These are phyloP conservation scores for Fonsecaea nubica DNA, from an alignment of 2,329 filamentous ascomycete species.

Conservation along the genomic window DNA sequence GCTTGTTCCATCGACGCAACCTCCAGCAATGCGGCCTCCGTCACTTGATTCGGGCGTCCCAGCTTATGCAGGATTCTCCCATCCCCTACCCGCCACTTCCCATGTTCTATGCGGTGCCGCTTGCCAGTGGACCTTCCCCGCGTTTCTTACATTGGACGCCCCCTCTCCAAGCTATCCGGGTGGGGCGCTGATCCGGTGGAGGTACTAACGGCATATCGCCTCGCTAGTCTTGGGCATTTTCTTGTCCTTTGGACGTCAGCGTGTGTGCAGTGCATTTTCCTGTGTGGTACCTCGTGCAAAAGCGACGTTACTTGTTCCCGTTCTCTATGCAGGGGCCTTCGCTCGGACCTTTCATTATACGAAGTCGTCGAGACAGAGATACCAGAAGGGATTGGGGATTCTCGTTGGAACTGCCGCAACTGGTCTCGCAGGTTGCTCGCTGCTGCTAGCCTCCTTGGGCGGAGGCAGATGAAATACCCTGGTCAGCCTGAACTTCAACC, in stretches of 20 bases:
- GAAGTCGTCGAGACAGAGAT: neutral
- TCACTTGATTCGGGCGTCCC: conserved; percentile 13
- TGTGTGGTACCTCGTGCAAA: conserved; percentile 7
- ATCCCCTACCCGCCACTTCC: conserved; percentile 8
- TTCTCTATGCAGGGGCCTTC: conserved; percentile 10
- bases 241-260: conserved; percentile 18
- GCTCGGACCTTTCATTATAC: neutral
- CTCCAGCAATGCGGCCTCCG: conserved; percentile 7
- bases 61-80: conserved; percentile 26
- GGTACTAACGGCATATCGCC: conserved; percentile 14
- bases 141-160: conserved; percentile 30
- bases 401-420: conserved; percentile 22
- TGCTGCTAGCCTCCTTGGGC: conserved; percentile 29
- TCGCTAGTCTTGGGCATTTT: conserved; percentile 17
- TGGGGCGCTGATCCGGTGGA: conserved; percentile 20
- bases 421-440: conserved; percentile 20
- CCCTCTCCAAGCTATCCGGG: neutral
- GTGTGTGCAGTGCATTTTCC: conserved; percentile 7
- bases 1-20: neutral
- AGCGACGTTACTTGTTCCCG: conserved; percentile 9
- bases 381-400: conserved; percentile 8
- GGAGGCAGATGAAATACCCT: conserved; percentile 9
- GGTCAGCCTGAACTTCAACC: conserved; percentile 19
- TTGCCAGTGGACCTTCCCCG: conserved; percentile 29
- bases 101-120: conserved; percentile 10